phyloP scores from a whole-genome alignment of 2,329 filamentous ascomycete species.

The Aspergillus sclerotialis region DNA sequence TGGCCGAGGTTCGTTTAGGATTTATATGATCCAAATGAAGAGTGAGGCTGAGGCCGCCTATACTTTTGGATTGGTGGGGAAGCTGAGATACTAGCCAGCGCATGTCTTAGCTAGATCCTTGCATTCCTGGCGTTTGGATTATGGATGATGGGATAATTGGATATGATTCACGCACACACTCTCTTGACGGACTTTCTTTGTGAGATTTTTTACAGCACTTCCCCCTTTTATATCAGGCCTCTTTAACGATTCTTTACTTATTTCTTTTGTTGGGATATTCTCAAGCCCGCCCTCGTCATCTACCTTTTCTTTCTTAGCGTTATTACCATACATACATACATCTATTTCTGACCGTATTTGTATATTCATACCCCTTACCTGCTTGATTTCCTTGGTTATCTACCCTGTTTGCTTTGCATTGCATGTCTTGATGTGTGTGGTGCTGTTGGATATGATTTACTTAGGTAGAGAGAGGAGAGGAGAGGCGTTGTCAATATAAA shows the following conservation, averaged over 20 bases:
- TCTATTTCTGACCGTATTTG: neutral
- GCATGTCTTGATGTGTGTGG: neutral
- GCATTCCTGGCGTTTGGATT: no score
- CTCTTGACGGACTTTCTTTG: neutral
- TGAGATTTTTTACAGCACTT: no score
- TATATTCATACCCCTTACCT: conserved; percentile 5
- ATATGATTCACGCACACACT: no score
- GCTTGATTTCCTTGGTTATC: no score
- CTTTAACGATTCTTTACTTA: neutral
- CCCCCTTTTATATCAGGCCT: neutral
- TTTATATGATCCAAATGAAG: conserved; percentile 61
- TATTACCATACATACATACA: neutral
- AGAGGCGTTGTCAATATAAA: no score
- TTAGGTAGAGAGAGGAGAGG: neutral
- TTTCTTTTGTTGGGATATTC: neutral
- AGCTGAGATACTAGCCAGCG: conserved; percentile 44
- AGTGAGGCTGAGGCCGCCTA: conserved; percentile 48
- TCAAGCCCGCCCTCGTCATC: no score
- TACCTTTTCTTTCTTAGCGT: neutral
- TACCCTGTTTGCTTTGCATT: no score
- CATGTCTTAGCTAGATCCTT: no score
- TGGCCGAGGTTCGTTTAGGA: conserved; percentile 48
- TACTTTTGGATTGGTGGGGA: conserved; percentile 48
- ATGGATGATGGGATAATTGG: neutral
- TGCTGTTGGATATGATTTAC: no score